These are phyloP conservation scores for Linnemannia zychae DNA, from an alignment of 192 early-diverging fungal species.

Conservation along the genomic window DNA sequence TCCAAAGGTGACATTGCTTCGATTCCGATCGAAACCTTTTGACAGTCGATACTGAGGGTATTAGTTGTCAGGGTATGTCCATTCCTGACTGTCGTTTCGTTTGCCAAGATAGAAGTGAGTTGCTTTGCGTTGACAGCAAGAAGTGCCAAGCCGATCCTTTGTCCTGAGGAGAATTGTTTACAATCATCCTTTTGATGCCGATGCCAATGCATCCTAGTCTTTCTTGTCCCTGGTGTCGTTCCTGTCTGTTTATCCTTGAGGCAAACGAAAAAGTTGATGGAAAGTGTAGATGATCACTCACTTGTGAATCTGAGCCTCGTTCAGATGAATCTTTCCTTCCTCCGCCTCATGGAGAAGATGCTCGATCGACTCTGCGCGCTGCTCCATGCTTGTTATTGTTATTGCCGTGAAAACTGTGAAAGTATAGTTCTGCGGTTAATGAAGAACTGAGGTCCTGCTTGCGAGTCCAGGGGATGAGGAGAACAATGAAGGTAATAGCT, in stretches of 20 bases:
- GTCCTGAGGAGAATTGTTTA: background rate
- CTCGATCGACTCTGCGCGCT: constrained; percentile 43
- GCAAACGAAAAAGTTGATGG: background rate
- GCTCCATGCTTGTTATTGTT: constrained; percentile 25
- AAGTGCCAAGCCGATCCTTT: background rate
- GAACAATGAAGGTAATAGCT: background rate
- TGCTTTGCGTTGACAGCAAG: background rate
- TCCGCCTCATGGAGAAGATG: constrained; percentile 44
- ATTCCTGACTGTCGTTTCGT: background rate
- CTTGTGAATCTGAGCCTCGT: constrained; percentile 49
- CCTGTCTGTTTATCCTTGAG: no score
- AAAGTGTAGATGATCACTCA: constrained; percentile 15
- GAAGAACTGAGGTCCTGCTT: no score
- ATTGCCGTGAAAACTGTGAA: background rate
- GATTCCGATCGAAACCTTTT: background rate
- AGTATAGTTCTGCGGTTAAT: no score
- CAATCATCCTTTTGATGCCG: background rate
- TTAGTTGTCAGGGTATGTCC: background rate
- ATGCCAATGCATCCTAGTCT: background rate
- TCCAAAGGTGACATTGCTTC: background rate
- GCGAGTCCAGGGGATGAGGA: no score
- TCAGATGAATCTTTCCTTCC: constrained; percentile 41
- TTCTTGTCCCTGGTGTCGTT: background rate
- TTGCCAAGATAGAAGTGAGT: background rate
- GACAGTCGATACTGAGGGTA: background rate